Base-by-base conservation (phyloP, 2,329 filamentous ascomycete genomes). In the Botrytis pseudocinerea region DNA sequence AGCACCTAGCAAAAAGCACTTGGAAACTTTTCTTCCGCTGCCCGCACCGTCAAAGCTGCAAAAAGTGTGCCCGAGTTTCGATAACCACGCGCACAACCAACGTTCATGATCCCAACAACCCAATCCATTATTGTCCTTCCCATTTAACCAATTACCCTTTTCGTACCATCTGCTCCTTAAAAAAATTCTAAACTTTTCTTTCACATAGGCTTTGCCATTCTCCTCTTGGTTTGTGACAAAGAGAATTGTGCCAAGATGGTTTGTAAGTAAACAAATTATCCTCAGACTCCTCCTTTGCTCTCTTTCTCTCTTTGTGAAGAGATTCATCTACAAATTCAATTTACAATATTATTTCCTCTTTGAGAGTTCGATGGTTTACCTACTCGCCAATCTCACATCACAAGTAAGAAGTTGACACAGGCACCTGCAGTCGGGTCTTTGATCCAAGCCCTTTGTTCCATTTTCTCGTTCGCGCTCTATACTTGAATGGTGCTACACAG, bases 281-380 rank as follows among this genome's bases (percentile, higher is more conserved):
- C 44, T 38, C n/a, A 62, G 32, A 10, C 32, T 32, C 32, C 32
- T 64, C 70, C n/a, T 62, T 61, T 7, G 82, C 83, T 28, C 10
- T 35, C 10, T n/a, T 20, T 28, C 10, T 44, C 10, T 28, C 14
- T 46, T 1, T 54, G 32, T 32, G 69, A 57, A 62, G 25, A 54
- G 68, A 32, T 42, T 20, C 42, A 44, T 59, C 32, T n/a, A 46
- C 59, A 32, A 28, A 35, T 59, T 44, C 46, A 59, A 28, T 59
- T 64, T 40, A 10, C 40, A 28, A 46, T n/a, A 51, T 66, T 20
- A 28, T 54, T 68, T 54, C 44, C 44, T 10, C 32, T 38, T 51
- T n/a, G 42, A 51, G 28, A 38, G 63, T 25, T n/a, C 12, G 12
- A 38, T 65, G 44, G 14, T 51, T 64, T 46, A 64, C 35, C 62